These are phyloP conservation scores for Tylopilus felleus DNA, from an alignment of 768 basidiomycete species.

Conservation along the genomic window DNA sequence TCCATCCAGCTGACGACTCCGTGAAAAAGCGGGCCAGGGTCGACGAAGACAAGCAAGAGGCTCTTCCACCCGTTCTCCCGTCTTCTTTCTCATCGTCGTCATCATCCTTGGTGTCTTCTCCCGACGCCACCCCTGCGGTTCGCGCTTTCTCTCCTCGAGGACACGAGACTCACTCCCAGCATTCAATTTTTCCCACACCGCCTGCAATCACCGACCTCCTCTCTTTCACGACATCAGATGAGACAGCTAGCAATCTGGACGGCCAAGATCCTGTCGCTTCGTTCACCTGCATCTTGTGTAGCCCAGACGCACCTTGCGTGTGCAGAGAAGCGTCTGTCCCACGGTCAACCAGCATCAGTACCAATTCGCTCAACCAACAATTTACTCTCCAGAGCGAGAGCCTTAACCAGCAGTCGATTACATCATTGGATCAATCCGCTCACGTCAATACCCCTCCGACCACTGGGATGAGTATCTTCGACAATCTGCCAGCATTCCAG, in stretches of 20 bases:
- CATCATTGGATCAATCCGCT: constrained; percentile 26
- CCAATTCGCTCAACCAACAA: constrained; percentile 7
- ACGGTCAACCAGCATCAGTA: constrained; percentile 32
- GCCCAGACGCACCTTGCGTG: constrained; percentile 65
- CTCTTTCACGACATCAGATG: constrained; percentile 34
- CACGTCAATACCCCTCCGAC: constrained; percentile 28
- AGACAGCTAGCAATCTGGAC: constrained; percentile 33
- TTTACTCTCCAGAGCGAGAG: constrained; percentile 12
- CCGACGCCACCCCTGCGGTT: constrained; percentile 34
- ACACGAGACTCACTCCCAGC: constrained; percentile 24
- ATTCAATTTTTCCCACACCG: constrained; percentile 30
- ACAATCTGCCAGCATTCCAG: constrained; percentile 76
- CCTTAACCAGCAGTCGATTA: constrained; percentile 10
- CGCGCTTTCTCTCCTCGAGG: constrained; percentile 33
- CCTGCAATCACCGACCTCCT: constrained; percentile 32
- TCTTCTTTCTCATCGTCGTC: constrained; percentile 36
- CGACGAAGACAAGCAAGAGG: constrained; percentile 20
- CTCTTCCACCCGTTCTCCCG: constrained; percentile 17
- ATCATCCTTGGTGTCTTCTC: constrained; percentile 51
- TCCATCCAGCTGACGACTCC: constrained; percentile 22
- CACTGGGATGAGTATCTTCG: constrained; percentile 56
- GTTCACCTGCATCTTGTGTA: constrained; percentile 70
- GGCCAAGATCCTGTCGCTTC: constrained; percentile 30
- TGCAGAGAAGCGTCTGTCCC: constrained; percentile 67
- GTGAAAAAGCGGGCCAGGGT: constrained; percentile 39